Conservation (phyloP, 768 basidiomycete species). For the Hemileccinum impolitum region DNA sequence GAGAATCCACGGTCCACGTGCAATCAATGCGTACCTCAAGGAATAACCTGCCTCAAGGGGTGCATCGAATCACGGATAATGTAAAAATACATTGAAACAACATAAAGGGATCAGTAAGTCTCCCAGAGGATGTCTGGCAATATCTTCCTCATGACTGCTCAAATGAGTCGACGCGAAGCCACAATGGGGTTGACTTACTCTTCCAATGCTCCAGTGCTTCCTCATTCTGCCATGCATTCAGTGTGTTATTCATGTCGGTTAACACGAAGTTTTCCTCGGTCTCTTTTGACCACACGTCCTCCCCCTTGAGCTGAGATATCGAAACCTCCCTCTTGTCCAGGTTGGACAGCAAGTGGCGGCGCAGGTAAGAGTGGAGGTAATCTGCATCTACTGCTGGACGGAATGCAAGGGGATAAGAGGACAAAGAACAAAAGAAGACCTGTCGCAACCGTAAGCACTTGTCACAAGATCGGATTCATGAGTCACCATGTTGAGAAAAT, state of each 20-base stretch:
- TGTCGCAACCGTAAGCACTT: slow-evolving; percentile 28
- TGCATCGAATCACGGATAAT: too few species aligned
- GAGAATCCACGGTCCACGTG: too few species aligned
- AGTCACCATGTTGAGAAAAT: slow-evolving; percentile 74
- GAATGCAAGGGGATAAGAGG: slow-evolving; percentile 53
- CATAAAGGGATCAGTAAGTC: slow-evolving; percentile 49
- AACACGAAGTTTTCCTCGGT: slow-evolving; percentile 51
- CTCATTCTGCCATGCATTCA: slow-evolving; percentile 63
- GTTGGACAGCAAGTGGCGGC: slow-evolving; percentile 53
- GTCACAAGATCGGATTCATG: not conserved
- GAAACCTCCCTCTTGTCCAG: slow-evolving; percentile 55
- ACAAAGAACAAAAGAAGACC: slow-evolving; percentile 82
- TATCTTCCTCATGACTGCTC: slow-evolving; percentile 74
- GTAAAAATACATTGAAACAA: not conserved
- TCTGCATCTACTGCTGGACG: slow-evolving; percentile 52
- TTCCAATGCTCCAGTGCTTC: slow-evolving; percentile 75
- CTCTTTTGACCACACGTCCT: slow-evolving; percentile 12
- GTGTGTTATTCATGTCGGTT: slow-evolving; percentile 57
- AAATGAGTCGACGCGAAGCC: slow-evolving; percentile 4
- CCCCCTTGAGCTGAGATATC: slow-evolving; percentile 37
- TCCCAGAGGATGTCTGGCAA: slow-evolving; percentile 74
- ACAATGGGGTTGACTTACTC: slow-evolving; percentile 39
- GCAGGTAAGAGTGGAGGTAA: slow-evolving; percentile 66
- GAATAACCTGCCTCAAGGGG: too few species aligned
- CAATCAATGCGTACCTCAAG: too few species aligned